These are phyloP conservation scores for Fusarium torulosum DNA, from an alignment of 2,329 filamentous ascomycete genomes.

Conservation along the genomic window DNA sequence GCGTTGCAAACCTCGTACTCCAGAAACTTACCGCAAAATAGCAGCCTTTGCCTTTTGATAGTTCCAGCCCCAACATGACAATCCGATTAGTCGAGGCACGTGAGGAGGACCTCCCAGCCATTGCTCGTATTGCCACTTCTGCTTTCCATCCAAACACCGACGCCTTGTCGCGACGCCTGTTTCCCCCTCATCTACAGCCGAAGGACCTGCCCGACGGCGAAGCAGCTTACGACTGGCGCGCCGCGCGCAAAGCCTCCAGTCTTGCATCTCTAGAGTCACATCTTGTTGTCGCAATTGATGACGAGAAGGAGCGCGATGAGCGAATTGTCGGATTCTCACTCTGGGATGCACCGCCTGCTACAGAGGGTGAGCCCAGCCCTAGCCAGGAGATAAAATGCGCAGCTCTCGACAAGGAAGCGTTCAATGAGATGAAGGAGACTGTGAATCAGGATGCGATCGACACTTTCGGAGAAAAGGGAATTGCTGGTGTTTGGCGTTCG, in stretches of 20 bases:
- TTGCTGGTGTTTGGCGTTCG: constrained; percentile 20
- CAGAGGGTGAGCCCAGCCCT: background rate
- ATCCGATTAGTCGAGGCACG: background rate
- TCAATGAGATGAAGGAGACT: constrained; percentile 6
- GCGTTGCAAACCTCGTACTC: background rate
- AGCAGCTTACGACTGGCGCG: constrained; percentile 25
- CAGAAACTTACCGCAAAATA: background rate
- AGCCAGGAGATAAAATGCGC: constrained; percentile 2
- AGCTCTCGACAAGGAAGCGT: constrained; percentile 12
- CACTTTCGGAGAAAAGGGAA: constrained; percentile 4
- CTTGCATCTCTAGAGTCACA: background rate
- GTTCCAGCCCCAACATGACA: background rate
- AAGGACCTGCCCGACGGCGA: constrained; percentile 13
- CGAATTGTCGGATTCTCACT: constrained; percentile 17
- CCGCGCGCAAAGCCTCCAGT: constrained; percentile 18
- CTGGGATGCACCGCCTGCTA: constrained; percentile 10
- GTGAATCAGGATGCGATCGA: constrained; percentile 15
- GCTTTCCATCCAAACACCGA: constrained; percentile 23
- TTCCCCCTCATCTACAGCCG: constrained; percentile 14
- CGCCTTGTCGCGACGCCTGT: constrained; percentile 16
- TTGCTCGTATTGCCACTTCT: constrained; percentile 17
- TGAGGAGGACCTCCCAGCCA: background rate
- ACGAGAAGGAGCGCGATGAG: background rate
- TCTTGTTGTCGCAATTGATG: constrained; percentile 3
- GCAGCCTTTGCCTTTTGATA: background rate